phyloP scores from a whole-genome alignment of 2,329 filamentous ascomycete genomes.

The Tolypocladium amazonense region DNA sequence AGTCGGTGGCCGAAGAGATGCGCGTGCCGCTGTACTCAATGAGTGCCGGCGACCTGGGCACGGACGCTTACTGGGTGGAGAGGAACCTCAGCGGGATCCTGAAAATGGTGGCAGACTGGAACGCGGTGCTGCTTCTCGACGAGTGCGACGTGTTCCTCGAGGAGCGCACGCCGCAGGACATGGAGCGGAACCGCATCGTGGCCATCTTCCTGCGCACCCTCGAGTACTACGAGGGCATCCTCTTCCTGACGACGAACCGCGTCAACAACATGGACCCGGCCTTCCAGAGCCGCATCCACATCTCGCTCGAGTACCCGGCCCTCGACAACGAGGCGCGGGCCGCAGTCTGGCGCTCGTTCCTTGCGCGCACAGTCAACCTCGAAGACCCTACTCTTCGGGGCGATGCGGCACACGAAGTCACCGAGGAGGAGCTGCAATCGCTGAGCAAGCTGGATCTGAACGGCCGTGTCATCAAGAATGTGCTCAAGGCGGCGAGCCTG shows the following conservation, averaged over 20 bases:
- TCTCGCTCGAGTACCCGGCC: conserved; percentile 34
- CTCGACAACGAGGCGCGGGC: conserved; percentile 24
- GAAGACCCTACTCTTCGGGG: conserved; percentile 11
- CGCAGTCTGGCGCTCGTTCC: conserved; percentile 29
- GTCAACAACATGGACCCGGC: conserved; percentile 33
- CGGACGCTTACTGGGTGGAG: conserved; percentile 54
- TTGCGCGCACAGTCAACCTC: conserved; percentile 17
- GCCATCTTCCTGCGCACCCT: conserved; percentile 31
- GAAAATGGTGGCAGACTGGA: conserved; percentile 53
- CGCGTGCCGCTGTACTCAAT: conserved; percentile 38
- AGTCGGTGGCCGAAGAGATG: conserved; percentile 38
- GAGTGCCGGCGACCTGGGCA: conserved; percentile 60
- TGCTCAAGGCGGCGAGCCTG: conserved; percentile 26
- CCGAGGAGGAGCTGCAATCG: conserved; percentile 17
- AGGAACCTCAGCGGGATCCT: conserved; percentile 40
- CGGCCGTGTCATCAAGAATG: conserved; percentile 40
- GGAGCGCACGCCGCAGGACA: conserved; percentile 21
- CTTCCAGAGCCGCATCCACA: conserved; percentile 36
- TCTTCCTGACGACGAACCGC: conserved; percentile 39
- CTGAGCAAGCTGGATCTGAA: conserved; percentile 32
- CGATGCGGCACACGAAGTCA: conserved; percentile 17
- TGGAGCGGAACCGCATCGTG: conserved; percentile 21
- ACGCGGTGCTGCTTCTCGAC: conserved; percentile 25
- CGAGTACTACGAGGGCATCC: conserved; percentile 37
- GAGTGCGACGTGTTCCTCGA: conserved; percentile 33